Conservation (phyloP, 2,329 filamentous ascomycete genomes). For the Septoria petroselini region DNA sequence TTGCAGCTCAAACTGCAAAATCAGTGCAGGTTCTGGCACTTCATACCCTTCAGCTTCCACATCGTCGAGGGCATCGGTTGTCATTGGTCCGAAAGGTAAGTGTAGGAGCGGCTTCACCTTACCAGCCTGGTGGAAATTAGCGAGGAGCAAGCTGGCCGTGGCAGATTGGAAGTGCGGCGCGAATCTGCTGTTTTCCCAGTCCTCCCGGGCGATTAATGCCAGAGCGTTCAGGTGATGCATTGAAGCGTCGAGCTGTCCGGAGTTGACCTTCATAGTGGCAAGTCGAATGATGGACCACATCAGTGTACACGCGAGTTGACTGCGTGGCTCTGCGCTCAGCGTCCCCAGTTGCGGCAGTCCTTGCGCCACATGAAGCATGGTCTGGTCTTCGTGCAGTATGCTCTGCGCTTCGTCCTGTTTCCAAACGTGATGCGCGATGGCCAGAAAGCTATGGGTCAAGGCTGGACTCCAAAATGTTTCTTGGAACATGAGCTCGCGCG, state of each 20-base stretch:
- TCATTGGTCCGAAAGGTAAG: conserved; percentile 15
- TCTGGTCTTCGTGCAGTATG: conserved; percentile 16
- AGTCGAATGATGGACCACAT: conserved; percentile 23
- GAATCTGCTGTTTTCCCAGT: conserved; percentile 17
- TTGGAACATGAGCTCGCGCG: conserved; percentile 14
- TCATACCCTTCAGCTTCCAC: conserved; percentile 16
- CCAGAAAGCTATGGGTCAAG: conserved; percentile 20
- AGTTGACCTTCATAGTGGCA: conserved; percentile 21
- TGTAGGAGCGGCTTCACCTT: conserved; percentile 15
- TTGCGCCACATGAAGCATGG: conserved; percentile 16
- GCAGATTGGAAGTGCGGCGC: conserved; percentile 18
- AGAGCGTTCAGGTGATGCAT: conserved; percentile 22
- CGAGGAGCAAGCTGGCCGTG: conserved; percentile 18
- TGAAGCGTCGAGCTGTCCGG: conserved; percentile 20
- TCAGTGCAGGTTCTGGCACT: conserved; percentile 12
- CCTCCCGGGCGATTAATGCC: conserved; percentile 16
- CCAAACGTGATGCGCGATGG: conserved; percentile 23
- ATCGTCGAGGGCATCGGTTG: conserved; percentile 15
- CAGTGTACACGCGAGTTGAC: conserved; percentile 11
- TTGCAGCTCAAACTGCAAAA: conserved; percentile 12
- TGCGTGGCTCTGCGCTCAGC: conserved; percentile 1
- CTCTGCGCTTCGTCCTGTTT: conserved; percentile 15
- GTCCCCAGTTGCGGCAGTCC: conserved; percentile 8
- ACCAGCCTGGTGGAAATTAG: conserved; percentile 16
- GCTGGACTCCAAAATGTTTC: conserved; percentile 15